Conservation (phyloP, 2,329 filamentous ascomycete species). For the Phyllosticta citribraziliensis region DNA sequence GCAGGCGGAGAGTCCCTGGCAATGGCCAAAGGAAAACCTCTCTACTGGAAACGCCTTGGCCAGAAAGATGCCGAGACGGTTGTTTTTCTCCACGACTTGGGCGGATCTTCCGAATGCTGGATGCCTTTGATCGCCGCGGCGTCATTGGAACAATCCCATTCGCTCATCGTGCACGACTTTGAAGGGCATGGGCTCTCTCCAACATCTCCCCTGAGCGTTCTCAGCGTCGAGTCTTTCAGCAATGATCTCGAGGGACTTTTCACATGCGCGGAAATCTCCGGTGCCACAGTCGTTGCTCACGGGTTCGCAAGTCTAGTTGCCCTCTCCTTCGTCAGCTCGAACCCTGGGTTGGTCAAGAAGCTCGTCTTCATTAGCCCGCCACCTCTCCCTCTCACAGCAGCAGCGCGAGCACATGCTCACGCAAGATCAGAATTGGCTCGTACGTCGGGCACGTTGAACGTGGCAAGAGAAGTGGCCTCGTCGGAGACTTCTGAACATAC, state of each 20-base stretch:
- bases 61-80: constrained; percentile 17
- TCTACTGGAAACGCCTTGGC: not conserved
- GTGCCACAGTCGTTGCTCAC: constrained; percentile 40
- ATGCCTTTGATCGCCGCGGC: constrained; percentile 5
- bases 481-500: constrained; percentile 33
- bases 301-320: constrained; percentile 44
- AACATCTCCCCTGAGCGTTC: constrained; percentile 34
- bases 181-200: constrained; percentile 49
- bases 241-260: constrained; percentile 26
- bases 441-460: constrained; percentile 20
- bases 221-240: constrained; percentile 37
- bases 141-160: not conserved
- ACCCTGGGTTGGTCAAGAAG: constrained; percentile 31
- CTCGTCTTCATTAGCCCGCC: constrained; percentile 42
- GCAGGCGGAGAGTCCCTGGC: not conserved
- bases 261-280: constrained; percentile 26
- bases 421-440: constrained; percentile 17
- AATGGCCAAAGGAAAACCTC: not conserved
- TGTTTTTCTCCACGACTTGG: constrained; percentile 48
- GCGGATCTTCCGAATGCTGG: constrained; percentile 37
- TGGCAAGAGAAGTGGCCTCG: constrained; percentile 31
- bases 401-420: constrained; percentile 34
- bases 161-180: constrained; percentile 41
- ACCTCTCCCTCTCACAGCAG: constrained; percentile 34
- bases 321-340: constrained; percentile 28